Conservation (phyloP, 768 basidiomycete species). For the Hortiboletus campestris region DNA sequence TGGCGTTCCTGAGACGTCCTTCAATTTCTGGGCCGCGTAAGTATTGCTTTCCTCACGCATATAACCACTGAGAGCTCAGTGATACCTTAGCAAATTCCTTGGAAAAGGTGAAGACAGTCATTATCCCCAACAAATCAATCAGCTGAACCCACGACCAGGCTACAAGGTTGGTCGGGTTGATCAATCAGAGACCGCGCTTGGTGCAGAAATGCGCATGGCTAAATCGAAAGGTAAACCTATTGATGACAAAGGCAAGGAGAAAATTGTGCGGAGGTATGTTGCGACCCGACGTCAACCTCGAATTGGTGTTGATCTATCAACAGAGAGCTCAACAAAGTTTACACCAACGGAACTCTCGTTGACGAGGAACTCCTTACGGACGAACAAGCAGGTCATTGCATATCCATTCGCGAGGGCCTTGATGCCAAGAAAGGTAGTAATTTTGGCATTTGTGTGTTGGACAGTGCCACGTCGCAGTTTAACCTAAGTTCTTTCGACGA, state of each 20-base stretch:
- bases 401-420: slow-evolving; percentile 72
- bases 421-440: slow-evolving; percentile 40
- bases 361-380: slow-evolving; percentile 86
- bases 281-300: background rate
- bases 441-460: slow-evolving; percentile 90
- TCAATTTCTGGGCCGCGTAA: slow-evolving; percentile 91
- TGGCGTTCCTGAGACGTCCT: slow-evolving; percentile 91
- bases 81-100: slow-evolving; percentile 64
- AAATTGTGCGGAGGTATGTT: slow-evolving; percentile 79
- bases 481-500: slow-evolving; percentile 87
- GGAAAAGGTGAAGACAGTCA: slow-evolving; percentile 44
- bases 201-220: slow-evolving; percentile 92
- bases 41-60: slow-evolving; percentile 26
- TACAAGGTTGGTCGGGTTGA: slow-evolving; percentile 97
- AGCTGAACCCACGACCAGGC: slow-evolving; percentile 39
- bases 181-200: slow-evolving; percentile 94
- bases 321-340: slow-evolving; percentile 91
- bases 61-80: slow-evolving; percentile 2
- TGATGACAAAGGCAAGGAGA: slow-evolving; percentile 62
- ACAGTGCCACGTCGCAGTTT: slow-evolving; percentile 95
- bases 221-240: slow-evolving; percentile 48
- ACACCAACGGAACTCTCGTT: slow-evolving; percentile 94
- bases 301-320: slow-evolving; percentile 3
- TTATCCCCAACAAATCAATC: background rate
- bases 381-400: slow-evolving; percentile 94